A percentile compares a stretch with the other conserved stretches of the same genome.
These are phyloP conservation scores for Chaetomium sp. DNA, from an alignment of 2,329 filamentous ascomycete species.

Conservation along the genomic window DNA sequence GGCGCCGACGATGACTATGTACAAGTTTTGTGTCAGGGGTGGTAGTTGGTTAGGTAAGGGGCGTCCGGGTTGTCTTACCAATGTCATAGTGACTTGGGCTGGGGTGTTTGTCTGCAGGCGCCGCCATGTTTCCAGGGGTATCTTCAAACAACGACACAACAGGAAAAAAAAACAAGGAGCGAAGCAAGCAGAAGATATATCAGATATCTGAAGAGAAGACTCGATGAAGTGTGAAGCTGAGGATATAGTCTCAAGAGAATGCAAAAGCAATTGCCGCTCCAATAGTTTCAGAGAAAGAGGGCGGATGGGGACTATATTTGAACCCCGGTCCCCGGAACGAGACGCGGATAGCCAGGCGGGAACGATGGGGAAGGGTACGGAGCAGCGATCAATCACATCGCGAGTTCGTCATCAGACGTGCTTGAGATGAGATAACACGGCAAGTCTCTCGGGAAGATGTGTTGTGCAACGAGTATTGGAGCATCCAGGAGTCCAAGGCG, in stretches of 20 bases:
- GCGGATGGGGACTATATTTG: constrained; percentile 14
- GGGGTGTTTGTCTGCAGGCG: constrained; percentile 15
- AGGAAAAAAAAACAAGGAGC: not conserved
- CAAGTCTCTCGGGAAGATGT: constrained; percentile 21
- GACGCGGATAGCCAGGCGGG: constrained; percentile 14
- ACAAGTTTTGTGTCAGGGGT: constrained; percentile 17
- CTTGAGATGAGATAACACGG: constrained; percentile 14
- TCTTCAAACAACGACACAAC: not conserved
- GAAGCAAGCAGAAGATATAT: constrained; percentile 1
- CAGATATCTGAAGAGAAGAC: constrained; percentile 14
- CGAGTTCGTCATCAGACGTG: constrained; percentile 3
- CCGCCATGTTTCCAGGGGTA: constrained; percentile 16
- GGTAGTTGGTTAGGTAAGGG: too few relatives aligned
- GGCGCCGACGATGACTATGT: constrained; percentile 75
- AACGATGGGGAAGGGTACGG: constrained; percentile 1
- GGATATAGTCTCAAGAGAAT: too few relatives aligned
- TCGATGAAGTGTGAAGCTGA: not conserved
- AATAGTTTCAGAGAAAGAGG: not conserved
- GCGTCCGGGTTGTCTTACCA: constrained; percentile 9
- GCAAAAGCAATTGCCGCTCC: too few relatives aligned
- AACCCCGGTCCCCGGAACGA: constrained; percentile 16
- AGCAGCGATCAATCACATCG: constrained; percentile 6
- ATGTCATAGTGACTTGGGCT: constrained; percentile 20
- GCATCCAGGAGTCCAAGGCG: not conserved
- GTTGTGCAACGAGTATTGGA: too few relatives aligned